Conservation (phyloP, 805 yeast genomes). For the Starmerella cellae region DNA sequence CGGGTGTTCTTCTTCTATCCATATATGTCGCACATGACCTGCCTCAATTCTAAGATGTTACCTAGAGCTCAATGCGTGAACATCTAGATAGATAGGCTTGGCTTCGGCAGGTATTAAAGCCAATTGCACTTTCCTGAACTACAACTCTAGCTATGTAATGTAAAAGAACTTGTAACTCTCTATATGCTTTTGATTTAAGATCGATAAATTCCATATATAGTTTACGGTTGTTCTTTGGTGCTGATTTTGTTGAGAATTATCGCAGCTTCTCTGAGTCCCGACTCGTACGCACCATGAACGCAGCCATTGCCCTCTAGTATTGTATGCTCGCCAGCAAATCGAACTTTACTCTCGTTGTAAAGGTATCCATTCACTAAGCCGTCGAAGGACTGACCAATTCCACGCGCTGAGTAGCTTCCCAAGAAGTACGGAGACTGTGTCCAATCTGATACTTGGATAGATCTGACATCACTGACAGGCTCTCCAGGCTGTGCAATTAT, state of each 20-base stretch:
- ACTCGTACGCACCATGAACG: slow-evolving; percentile 78
- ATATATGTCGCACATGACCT: too few species aligned
- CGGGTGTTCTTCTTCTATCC: background rate
- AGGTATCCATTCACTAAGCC: slow-evolving; percentile 47
- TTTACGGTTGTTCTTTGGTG: background rate
- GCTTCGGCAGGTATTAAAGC: too few species aligned
- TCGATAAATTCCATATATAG: too few species aligned
- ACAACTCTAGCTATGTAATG: too few species aligned
- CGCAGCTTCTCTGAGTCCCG: slow-evolving; percentile 50
- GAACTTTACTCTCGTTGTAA: slow-evolving; percentile 43
- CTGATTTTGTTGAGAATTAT: too few species aligned
- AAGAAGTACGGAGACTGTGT: slow-evolving; percentile 51
- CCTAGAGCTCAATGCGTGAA: too few species aligned
- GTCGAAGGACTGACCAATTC: slow-evolving; percentile 56
- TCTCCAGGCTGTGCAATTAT: slow-evolving; percentile 20
- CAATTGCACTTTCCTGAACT: too few species aligned
- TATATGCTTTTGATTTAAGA: too few species aligned
- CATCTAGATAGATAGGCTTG: too few species aligned
- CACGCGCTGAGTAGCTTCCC: slow-evolving; percentile 67
- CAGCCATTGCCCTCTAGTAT: slow-evolving; percentile 80
- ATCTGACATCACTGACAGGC: slow-evolving; percentile 27
- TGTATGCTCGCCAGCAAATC: slow-evolving; percentile 91
- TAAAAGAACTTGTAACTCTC: too few species aligned
- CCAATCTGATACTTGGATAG: slow-evolving; percentile 47
- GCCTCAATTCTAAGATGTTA: background rate